Evolutionary conservation across 208 protist species (phyloP).

Genomic region (Trypanosoma avium): DNA sequence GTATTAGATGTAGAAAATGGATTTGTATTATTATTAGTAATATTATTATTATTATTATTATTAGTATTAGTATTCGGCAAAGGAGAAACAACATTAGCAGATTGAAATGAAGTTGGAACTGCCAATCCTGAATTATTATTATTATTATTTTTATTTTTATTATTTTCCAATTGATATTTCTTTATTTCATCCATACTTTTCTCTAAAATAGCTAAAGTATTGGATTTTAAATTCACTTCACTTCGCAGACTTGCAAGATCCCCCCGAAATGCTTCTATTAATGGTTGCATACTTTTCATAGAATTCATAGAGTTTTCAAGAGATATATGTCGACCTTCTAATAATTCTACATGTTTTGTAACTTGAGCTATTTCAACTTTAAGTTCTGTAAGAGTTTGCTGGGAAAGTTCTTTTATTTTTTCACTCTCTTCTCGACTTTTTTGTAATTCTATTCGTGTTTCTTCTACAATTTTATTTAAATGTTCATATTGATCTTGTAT

Average conservation of each 20-base stretch:
- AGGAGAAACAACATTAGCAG: background rate
- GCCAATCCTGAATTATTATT: no score
- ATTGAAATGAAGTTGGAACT: background rate
- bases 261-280: background rate
- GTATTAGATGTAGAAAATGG: no score
- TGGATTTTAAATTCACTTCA: constrained; percentile 11
- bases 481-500: constrained; percentile 22
- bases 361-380: constrained; percentile 19
- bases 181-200: constrained; percentile 10
- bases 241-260: constrained; percentile 9
- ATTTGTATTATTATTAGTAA: background rate
- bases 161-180: background rate
- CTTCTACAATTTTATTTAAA: constrained; percentile 12
- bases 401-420: no score
- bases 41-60: background rate
- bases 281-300: constrained; percentile 1
- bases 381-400: constrained; percentile 14
- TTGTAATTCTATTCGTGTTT: constrained; percentile 24
- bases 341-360: constrained; percentile 12
- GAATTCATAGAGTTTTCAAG: constrained; percentile 14
- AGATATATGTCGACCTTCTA: constrained; percentile 11
- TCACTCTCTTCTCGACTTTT: constrained; percentile 21
- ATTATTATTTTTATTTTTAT: no score
- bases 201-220: constrained; percentile 15
- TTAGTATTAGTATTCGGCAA: background rate